Evolutionary conservation across 1,284 basidiomycete genomes (phyloP), one percentile per base, ranked within the genome.

Genomic region (Golubevia pallescens): DNA sequence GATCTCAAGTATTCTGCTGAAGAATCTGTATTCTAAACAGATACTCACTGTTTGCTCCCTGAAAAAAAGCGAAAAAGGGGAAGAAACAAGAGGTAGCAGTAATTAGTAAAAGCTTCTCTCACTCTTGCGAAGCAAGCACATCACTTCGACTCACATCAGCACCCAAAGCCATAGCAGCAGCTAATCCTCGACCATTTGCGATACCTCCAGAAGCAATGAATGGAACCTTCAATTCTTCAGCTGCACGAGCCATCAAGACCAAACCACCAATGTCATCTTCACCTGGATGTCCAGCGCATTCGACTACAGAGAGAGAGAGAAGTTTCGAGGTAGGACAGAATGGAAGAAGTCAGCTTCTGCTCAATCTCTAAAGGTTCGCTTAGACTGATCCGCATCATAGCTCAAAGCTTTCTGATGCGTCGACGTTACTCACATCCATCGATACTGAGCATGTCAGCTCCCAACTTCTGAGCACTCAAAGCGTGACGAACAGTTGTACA

Each of bases 211-310:
- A 95, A 0, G 95, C 93, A 71, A 97, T 90, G 85, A 91, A 97
- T 3, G 95, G 95, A 57, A 93, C 88, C 62, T 90, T 90, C 66
- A 97, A 88, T 77, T 95, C 93, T 78, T 93, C 90, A 1, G 92
- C 92, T 1, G 95, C 94, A 62, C 94, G 90, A 1, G 95, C 95
- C 75, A 94, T 92, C 85, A 97, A 87, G 3, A 97, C 91, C n/a
- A 97, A 82, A 3, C 93, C 93, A 8, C 93, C 93, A 42, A 97
- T 93, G 85, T 97, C 95, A 65, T 97, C 93, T 83, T 97, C 95
- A 69, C 95, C 95, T 3, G 94, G 95, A 86, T 97, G 94, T 32
- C 95, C 95, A 51, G 94, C 93, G 81, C 92, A 92, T 61, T 93
- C 81, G 34, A 78, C 23, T 55, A 32, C 16, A 54, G 60, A 24